Conservation (phyloP, 495 filamentous ascomycete species). For the Pyrenula aspistea region DNA sequence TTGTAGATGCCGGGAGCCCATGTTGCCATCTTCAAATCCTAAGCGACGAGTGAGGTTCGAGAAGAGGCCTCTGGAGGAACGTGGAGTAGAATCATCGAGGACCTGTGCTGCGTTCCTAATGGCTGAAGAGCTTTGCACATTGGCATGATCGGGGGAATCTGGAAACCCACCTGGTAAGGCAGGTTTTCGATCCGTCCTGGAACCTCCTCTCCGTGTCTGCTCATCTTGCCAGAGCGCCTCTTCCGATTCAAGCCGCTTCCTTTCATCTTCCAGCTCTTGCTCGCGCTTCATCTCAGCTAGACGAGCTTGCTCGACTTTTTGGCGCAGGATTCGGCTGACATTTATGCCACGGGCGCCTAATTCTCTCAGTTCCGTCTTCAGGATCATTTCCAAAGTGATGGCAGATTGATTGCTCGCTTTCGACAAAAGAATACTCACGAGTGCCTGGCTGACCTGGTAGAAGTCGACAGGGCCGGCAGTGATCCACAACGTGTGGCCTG, state of each 20-base stretch:
- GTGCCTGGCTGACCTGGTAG: constrained; percentile 77
- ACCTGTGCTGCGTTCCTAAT: background rate
- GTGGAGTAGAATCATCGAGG: background rate
- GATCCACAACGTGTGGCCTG: constrained; percentile 41
- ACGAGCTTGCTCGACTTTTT: constrained; percentile 70
- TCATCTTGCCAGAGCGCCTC: constrained; percentile 36
- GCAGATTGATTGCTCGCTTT: constrained; percentile 78
- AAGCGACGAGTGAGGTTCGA: constrained; percentile 50
- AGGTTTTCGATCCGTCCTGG: constrained; percentile 11
- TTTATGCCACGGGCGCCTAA: constrained; percentile 82
- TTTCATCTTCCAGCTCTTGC: constrained; percentile 67
- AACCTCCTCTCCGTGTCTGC: constrained; percentile 16
- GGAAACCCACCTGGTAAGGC: constrained; percentile 60
- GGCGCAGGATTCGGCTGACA: constrained; percentile 78
- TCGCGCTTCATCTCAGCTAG: constrained; percentile 72
- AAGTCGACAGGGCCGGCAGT: constrained; percentile 55
- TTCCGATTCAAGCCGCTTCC: constrained; percentile 48
- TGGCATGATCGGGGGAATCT: constrained; percentile 43
- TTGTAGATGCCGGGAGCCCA: constrained; percentile 41
- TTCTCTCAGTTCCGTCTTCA: constrained; percentile 68
- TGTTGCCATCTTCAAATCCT: constrained; percentile 42
- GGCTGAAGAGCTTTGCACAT: background rate
- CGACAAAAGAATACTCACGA: constrained; percentile 66
- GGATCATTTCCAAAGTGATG: constrained; percentile 74
- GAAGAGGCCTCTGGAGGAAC: constrained; percentile 38